Conservation (phyloP, 805 yeast genomes). For the Candida endomychidarum region DNA sequence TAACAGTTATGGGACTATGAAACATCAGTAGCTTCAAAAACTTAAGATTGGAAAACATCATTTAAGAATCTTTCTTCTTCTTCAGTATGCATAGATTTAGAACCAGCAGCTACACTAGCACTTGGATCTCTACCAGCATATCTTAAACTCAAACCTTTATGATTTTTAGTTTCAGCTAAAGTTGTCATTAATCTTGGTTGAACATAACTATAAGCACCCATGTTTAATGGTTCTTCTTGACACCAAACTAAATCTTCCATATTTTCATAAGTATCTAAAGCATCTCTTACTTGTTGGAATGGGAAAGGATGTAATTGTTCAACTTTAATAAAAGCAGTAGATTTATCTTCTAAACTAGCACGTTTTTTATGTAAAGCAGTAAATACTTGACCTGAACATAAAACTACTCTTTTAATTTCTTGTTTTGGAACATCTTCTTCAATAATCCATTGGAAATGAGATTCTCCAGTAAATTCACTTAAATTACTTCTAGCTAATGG, state of each 20-base stretch:
- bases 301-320: conserved; percentile 99
- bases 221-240: conserved; percentile 98
- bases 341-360: conserved; percentile 68
- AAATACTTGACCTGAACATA: conserved; percentile 92
- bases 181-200: conserved; percentile 81
- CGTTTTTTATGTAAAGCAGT: conserved; percentile 91
- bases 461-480: conserved; percentile 84
- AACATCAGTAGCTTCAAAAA: background rate
- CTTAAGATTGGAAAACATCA: conserved; percentile 56
- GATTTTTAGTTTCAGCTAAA: conserved; percentile 69
- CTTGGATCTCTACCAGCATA: conserved; percentile 98
- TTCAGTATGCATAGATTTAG: conserved; percentile 79
- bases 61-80: conserved; percentile 87
- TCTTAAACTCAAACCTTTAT: conserved; percentile 60
- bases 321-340: conserved; percentile 82
- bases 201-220: conserved; percentile 83
- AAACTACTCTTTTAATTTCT: conserved; percentile 82
- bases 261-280: conserved; percentile 76
- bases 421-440: conserved; percentile 87
- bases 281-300: conserved; percentile 86
- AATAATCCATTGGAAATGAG: conserved; percentile 93
- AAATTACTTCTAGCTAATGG: conserved; percentile 91
- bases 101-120: conserved; percentile 98
- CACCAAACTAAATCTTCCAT: conserved; percentile 90
- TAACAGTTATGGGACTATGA: no score